Evolutionary conservation across 2,329 filamentous ascomycete genomes (phyloP).

Genomic region (Aspergillus felis): DNA sequence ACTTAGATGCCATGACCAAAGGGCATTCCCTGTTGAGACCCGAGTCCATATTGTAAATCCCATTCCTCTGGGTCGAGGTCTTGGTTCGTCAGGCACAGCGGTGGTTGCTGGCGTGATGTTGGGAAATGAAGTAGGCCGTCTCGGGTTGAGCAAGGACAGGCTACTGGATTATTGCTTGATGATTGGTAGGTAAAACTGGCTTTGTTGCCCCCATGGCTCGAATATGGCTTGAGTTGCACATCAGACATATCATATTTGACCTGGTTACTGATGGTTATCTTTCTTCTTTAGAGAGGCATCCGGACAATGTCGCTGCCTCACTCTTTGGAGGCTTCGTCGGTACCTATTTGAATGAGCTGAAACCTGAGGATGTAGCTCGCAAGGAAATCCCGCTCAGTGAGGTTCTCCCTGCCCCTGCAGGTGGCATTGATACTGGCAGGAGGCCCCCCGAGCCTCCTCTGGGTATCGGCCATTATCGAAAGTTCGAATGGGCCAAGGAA

Average conservation of each 20-base stretch:
- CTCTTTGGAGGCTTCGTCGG: conserved; percentile 96
- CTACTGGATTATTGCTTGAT: conserved; percentile 96
- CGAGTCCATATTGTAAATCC: conserved; percentile 94
- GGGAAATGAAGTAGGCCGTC: conserved; percentile 79
- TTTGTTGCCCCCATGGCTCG: background rate
- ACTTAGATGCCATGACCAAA: conserved; percentile 82
- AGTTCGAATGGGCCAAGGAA: conserved; percentile 87
- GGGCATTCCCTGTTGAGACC: conserved; percentile 78
- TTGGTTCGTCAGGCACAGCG: conserved; percentile 93
- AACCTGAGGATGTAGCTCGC: conserved; percentile 81
- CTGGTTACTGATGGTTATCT: conserved; percentile 11
- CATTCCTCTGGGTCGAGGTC: conserved; percentile 84
- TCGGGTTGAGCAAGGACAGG: conserved; percentile 72
- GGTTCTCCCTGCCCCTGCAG: conserved; percentile 83
- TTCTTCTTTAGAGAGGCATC: conserved; percentile 61
- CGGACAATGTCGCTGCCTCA: conserved; percentile 91
- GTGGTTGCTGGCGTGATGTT: conserved; percentile 94
- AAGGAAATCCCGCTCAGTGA: conserved; percentile 93
- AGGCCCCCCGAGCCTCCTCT: conserved; percentile 82
- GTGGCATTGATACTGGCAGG: conserved; percentile 84
- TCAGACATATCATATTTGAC: background rate
- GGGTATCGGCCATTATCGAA: conserved; percentile 93
- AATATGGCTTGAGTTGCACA: background rate
- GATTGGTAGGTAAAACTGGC: conserved; percentile 62
- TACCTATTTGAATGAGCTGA: conserved; percentile 89